Base-by-base conservation (phyloP, 2,329 filamentous ascomycete species). In the Monosporascus sp. region DNA sequence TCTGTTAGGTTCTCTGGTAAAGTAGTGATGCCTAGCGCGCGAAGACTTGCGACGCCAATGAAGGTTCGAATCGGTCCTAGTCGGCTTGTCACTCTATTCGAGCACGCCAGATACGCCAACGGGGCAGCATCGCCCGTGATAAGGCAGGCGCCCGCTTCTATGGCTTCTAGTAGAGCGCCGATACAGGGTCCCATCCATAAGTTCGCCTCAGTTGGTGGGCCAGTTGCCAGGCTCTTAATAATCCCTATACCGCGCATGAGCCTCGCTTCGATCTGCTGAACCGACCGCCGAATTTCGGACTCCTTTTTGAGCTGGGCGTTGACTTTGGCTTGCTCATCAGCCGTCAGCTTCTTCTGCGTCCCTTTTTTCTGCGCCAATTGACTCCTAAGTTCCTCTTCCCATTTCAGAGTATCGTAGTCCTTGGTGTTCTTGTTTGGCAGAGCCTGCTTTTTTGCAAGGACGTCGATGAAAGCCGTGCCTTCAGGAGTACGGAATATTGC, bases 351-450 rank as follows among this genome's bases (percentile, higher is more conserved):
- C 75, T 91, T 93, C 63, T 91, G 85, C 56, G 89, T 84, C 1
- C 93, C 93, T 70, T 93, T 96, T 76, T 97, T 99, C 67, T 90
- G 81, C n/a, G 92, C 91, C 41, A 99, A 73, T 63, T 97, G 91
- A 40, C 84, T 81, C 53, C 92, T 82, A 7, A 99, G 79, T 59
- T 99, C 94, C 68, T 93, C 88, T 71, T 99, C 94, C 94, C 95
- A 99, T 71, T 96, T 97, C 41, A 97, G 73, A 1, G 91, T 95
- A 63, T 99, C 91, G 64, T 97, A 96, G 68, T 97, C 94, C 69
- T 96, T 97, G 48, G 84, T 87, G 64, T 91, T 96, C 73, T 96
- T 97, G 72, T 91, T 87, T 3, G 91, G 85, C 2, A 87, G 74
- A 38, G 79, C 76, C 56, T 83, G 83, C 68, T 96, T 96, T 67